phyloP scores from a whole-genome alignment of 306 rosid genomes.

The Sophora flavescens region DNA sequence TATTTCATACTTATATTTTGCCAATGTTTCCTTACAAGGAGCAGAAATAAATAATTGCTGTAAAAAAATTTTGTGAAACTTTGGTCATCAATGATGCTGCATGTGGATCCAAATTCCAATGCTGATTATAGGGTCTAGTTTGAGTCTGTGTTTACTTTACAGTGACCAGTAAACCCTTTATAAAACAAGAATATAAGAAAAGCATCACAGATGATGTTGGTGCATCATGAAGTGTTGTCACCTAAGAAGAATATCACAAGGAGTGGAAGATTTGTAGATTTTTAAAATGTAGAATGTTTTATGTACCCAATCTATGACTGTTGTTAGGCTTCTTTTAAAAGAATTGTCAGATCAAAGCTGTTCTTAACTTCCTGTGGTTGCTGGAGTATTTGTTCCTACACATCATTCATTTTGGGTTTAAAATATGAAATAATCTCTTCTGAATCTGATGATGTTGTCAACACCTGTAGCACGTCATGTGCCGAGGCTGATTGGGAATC shows the following conservation, averaged over 20 bases:
- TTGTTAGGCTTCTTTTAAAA: not conserved
- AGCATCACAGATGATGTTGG: not conserved
- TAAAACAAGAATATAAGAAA: slow-evolving; percentile 17
- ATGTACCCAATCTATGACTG: slow-evolving; percentile 9
- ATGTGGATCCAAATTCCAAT: not conserved
- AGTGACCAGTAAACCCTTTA: not conserved
- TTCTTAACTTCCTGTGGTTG: slow-evolving; percentile 32
- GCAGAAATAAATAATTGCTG: slow-evolving; percentile 3
- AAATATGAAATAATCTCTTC: slow-evolving; percentile 40
- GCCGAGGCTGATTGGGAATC: slow-evolving; percentile 86
- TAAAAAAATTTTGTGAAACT: slow-evolving; percentile 14
- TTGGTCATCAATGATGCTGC: slow-evolving; percentile 25
- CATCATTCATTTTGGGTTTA: slow-evolving; percentile 22
- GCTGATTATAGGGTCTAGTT: not conserved
- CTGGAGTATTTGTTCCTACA: slow-evolving; percentile 34
- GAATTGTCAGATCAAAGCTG: slow-evolving; percentile 27
- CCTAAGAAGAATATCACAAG: too few relatives aligned
- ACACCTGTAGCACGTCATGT: slow-evolving; percentile 75
- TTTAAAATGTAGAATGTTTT: not conserved
- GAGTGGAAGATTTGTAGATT: not conserved
- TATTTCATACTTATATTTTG: slow-evolving; percentile 21
- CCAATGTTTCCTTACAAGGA: not conserved
- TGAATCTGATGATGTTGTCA: slow-evolving; percentile 48
- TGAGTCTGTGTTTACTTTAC: slow-evolving; percentile 5
- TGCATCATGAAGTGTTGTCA: too few relatives aligned